These are phyloP conservation scores for Penicillium pancosmium DNA, from an alignment of 495 filamentous ascomycete species.

Conservation along the genomic window DNA sequence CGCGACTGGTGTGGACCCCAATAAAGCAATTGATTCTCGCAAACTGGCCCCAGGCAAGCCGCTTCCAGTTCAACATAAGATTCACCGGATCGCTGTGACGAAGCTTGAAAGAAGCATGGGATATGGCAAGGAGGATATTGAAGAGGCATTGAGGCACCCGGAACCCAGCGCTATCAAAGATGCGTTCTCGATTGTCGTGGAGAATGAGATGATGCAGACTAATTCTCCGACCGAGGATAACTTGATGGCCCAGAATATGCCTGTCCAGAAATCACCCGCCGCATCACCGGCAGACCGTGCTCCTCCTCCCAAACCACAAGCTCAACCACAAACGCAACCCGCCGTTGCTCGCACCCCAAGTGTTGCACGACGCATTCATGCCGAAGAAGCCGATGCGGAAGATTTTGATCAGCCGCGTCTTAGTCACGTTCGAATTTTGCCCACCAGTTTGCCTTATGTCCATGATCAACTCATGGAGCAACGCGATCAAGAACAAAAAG, in stretches of 20 bases:
- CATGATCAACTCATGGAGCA: slow-evolving; percentile 88
- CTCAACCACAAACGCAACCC: slow-evolving; percentile 25
- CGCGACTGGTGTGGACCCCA: slow-evolving; percentile 88
- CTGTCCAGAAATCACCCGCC: slow-evolving; percentile 25
- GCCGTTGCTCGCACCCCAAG: slow-evolving; percentile 23
- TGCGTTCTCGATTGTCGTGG: slow-evolving; percentile 94
- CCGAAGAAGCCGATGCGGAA: slow-evolving; percentile 34
- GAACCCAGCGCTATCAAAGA: slow-evolving; percentile 98
- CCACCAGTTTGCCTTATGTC: slow-evolving; percentile 85
- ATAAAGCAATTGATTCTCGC: slow-evolving; percentile 81
- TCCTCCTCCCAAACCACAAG: slow-evolving; percentile 19
- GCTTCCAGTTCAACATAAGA: slow-evolving; percentile 76
- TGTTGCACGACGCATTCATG: slow-evolving; percentile 30
- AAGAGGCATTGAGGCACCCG: slow-evolving; percentile 85
- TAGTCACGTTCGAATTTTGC: slow-evolving; percentile 85
- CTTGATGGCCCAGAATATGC: slow-evolving; percentile 33
- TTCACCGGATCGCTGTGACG: slow-evolving; percentile 87
- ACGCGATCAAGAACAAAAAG: slow-evolving; percentile 48
- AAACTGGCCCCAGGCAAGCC: slow-evolving; percentile 78
- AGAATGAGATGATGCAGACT: slow-evolving; percentile 96
- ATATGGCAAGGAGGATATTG: slow-evolving; percentile 91
- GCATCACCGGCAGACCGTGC: slow-evolving; percentile 26
- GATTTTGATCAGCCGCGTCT: slow-evolving; percentile 45
- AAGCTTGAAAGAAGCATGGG: slow-evolving; percentile 98
- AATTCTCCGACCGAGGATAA: slow-evolving; percentile 61